Evolutionary conservation across 2,329 filamentous ascomycete species (phyloP).

Genomic region (Botrytis pseudocinerea): DNA sequence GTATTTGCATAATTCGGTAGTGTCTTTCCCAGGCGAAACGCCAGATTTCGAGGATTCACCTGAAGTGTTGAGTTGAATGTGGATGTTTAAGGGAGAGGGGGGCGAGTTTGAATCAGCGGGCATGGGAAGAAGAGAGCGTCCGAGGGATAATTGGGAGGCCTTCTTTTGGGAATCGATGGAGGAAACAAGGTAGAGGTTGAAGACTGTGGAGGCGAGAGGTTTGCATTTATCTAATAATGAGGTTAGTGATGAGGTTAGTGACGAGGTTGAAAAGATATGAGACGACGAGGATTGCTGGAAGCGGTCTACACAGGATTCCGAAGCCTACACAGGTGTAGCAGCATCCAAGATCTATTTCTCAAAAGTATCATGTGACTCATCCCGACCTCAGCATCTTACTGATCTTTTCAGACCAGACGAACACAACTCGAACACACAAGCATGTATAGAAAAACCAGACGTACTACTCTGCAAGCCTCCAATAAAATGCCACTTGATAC

Average conservation of each 20-base stretch:
- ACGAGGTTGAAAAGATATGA: not conserved
- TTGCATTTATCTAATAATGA: slow-evolving; percentile 84
- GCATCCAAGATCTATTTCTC: not conserved
- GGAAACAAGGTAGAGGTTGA: slow-evolving; percentile 88
- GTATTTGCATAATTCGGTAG: slow-evolving; percentile 65
- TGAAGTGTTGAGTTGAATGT: slow-evolving; percentile 94
- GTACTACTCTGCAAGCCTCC: slow-evolving; percentile 80
- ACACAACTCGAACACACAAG: not conserved
- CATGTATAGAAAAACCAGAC: slow-evolving; percentile 29
- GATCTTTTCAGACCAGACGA: too few species aligned
- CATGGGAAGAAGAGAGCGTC: slow-evolving; percentile 59
- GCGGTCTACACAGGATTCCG: not conserved
- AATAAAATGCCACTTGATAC: slow-evolving; percentile 94
- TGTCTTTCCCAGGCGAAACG: slow-evolving; percentile 64
- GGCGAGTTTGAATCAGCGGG: slow-evolving; percentile 40
- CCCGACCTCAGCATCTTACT: not conserved
- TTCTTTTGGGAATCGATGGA: slow-evolving; percentile 89
- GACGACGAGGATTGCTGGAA: not conserved
- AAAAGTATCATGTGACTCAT: slow-evolving; percentile 16
- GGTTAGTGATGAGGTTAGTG: slow-evolving; percentile 1
- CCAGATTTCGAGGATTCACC: slow-evolving; percentile 86
- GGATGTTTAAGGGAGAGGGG: slow-evolving; percentile 52
- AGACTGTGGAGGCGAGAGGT: slow-evolving; percentile 75
- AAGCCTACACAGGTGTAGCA: not conserved
- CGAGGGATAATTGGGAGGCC: slow-evolving; percentile 75